Conservation (phyloP, 352 stramenopile genomes). For the Phytophthora crassamura region DNA sequence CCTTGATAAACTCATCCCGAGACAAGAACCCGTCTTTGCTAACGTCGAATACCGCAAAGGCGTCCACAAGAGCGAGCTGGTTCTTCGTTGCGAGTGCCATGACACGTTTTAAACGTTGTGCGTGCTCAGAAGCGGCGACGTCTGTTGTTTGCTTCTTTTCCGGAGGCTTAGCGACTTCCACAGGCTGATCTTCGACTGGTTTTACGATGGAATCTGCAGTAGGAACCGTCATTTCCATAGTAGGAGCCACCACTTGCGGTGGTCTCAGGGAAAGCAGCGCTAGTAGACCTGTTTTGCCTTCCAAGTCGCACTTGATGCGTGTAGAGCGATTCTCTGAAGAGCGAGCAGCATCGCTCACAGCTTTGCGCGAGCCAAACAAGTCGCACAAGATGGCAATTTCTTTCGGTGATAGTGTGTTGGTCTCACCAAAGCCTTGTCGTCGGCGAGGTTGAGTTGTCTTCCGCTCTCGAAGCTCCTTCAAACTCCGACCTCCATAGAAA, state of each 20-base stretch:
- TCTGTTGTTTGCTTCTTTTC: constrained; percentile 4
- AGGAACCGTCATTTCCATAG: no score
- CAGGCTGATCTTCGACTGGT: neutral
- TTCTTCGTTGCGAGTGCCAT: constrained; percentile 39
- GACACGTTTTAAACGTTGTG: constrained; percentile 48
- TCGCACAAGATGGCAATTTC: constrained; percentile 73
- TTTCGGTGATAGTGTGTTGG: constrained; percentile 58
- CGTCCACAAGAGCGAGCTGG: constrained; percentile 36
- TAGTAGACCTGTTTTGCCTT: constrained; percentile 52
- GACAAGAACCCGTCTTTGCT: constrained; percentile 58
- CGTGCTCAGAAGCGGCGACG: constrained; percentile 16
- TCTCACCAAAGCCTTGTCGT: constrained; percentile 39
- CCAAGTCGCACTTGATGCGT: constrained; percentile 62
- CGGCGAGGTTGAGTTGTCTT: constrained; percentile 25
- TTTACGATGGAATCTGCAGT: neutral
- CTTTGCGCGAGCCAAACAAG: constrained; percentile 51
- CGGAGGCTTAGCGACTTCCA: neutral
- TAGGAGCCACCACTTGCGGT: constrained; percentile 11
- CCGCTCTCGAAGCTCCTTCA: neutral
- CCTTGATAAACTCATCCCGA: constrained; percentile 51
- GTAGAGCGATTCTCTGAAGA: constrained; percentile 25
- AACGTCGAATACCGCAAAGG: constrained; percentile 54
- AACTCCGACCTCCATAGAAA: constrained; percentile 49
- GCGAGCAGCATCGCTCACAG: neutral
- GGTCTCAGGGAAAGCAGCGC: constrained; percentile 59